A percentile compares a stretch with the other conserved stretches of the same genome.
phyloP scores from a whole-genome alignment of 495 filamentous ascomycete species.

The Xylaria curta region DNA sequence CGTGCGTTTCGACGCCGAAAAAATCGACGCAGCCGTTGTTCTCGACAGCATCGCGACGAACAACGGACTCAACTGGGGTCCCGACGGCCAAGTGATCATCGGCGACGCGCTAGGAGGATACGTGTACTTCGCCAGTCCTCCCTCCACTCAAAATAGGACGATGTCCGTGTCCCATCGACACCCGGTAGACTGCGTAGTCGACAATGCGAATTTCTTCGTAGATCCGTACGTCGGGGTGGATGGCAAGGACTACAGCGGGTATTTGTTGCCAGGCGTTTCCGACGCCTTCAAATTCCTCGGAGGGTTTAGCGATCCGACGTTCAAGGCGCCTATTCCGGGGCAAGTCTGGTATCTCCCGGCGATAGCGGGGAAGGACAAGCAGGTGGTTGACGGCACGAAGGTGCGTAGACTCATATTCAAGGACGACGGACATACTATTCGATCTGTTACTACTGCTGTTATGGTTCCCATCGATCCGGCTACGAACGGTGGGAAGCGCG shows the following conservation, averaged over 20 bases:
- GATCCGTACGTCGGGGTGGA: constrained; percentile 60
- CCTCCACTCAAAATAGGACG: constrained; percentile 34
- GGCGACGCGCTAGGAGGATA: constrained; percentile 44
- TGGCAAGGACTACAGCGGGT: constrained; percentile 66
- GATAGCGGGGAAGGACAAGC: constrained; percentile 25
- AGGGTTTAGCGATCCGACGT: constrained; percentile 45
- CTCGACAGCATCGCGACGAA: constrained; percentile 53
- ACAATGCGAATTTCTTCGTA: constrained; percentile 64
- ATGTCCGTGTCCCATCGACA: constrained; percentile 53
- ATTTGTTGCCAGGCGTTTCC: constrained; percentile 58
- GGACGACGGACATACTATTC: constrained; percentile 62
- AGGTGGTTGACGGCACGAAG: constrained; percentile 46
- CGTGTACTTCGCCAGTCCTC: constrained; percentile 29
- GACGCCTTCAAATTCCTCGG: constrained; percentile 44
- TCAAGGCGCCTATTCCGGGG: constrained; percentile 46
- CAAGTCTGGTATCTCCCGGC: constrained; percentile 55
- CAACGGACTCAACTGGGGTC: constrained; percentile 65
- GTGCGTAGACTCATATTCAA: constrained; percentile 56
- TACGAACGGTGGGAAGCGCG: constrained; percentile 45
- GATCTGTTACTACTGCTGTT: constrained; percentile 59
- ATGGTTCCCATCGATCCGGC: constrained; percentile 59
- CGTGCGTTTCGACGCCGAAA: constrained; percentile 32
- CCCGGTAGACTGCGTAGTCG: constrained; percentile 52
- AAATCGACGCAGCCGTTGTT: constrained; percentile 53
- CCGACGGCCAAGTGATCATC: constrained; percentile 59